Conservation (phyloP, 805 yeast species). For the Metschnikowia gruessii region DNA sequence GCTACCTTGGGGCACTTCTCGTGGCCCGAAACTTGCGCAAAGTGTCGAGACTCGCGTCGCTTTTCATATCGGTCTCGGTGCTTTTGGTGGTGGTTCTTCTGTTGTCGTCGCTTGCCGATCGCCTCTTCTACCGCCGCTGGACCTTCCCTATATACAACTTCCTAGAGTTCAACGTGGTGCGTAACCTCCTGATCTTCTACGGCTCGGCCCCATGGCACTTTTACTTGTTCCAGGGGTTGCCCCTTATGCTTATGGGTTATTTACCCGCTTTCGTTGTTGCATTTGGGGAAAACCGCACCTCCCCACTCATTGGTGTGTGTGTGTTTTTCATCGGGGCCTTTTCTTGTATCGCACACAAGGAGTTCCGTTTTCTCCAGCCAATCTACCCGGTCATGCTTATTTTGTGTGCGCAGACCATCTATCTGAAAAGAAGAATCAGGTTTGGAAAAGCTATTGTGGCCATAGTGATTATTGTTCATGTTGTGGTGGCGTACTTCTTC, state of each 20-base stretch:
- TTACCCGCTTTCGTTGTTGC: conserved; percentile 54
- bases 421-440: neutral
- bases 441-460: conserved; percentile 1
- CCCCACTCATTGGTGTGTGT: conserved; percentile 25
- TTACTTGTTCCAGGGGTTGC: conserved; percentile 79
- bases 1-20: conserved; percentile 48
- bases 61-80: conserved; percentile 11
- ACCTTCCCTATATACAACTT: conserved; percentile 69
- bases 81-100: conserved; percentile 33
- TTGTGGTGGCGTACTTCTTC: conserved; percentile 47
- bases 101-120: conserved; percentile 40
- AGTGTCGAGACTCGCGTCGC: conserved; percentile 9
- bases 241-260: conserved; percentile 64
- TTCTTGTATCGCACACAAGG: conserved; percentile 78
- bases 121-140: conserved; percentile 51
- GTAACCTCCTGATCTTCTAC: conserved; percentile 73
- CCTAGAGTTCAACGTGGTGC: conserved; percentile 71
- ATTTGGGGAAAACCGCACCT: conserved; percentile 13
- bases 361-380: conserved; percentile 85
- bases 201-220: conserved; percentile 85
- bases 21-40: conserved; percentile 5
- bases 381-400: conserved; percentile 70
- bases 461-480: conserved; percentile 32
- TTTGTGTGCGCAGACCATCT: conserved; percentile 38
- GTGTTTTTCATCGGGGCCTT: conserved; percentile 50